phyloP scores from a whole-genome alignment of 139 green algal species.

The Haematococcus lacustris region DNA sequence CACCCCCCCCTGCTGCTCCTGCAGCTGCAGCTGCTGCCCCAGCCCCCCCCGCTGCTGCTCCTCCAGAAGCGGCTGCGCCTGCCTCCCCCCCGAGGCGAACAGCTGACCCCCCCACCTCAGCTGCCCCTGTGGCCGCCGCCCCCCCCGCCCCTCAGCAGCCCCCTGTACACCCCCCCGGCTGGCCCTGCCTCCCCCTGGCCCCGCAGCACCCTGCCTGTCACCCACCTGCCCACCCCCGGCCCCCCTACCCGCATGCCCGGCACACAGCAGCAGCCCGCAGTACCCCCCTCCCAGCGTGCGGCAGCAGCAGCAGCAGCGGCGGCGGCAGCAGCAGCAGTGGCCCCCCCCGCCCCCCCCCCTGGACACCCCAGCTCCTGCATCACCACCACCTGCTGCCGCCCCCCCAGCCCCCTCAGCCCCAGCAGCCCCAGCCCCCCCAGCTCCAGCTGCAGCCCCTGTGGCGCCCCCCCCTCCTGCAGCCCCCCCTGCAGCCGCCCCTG shows the following conservation, averaged over 20 bases:
- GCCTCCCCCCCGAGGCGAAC: neutral
- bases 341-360: no score
- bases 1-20: neutral
- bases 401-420: neutral
- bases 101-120: neutral
- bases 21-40: neutral
- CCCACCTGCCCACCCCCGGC: no score
- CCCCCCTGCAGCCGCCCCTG: neutral
- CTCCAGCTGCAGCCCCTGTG: conserved; percentile 6
- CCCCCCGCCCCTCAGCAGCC: neutral
- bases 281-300: no score
- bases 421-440: conserved; percentile 4
- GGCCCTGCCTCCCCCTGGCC: neutral
- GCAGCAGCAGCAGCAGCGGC: no score
- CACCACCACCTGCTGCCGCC: neutral
- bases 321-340: no score
- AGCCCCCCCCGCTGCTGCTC: neutral
- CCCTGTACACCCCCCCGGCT: neutral
- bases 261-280: no score
- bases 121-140: neutral
- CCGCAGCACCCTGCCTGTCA: no score
- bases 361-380: neutral
- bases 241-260: no score
- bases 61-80: neutral
- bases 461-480: conserved; percentile 1